Evolutionary conservation across 495 filamentous ascomycete genomes (phyloP).

Genomic region (Podospora comata): DNA sequence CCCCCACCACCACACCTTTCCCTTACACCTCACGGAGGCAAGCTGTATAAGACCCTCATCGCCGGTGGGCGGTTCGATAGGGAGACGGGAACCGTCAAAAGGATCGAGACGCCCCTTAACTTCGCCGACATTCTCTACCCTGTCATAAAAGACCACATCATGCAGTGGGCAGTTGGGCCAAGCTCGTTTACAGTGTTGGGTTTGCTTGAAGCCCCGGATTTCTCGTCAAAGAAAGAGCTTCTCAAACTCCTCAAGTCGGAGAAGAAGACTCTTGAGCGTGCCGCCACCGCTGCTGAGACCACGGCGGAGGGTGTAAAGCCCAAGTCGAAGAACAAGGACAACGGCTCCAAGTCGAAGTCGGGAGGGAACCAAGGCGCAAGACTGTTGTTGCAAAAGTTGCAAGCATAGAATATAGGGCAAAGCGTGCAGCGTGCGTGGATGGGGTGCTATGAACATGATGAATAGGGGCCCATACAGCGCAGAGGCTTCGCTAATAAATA

Average conservation of each 20-base stretch:
- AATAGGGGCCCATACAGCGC: too few relatives aligned
- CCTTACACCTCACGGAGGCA: slow-evolving; percentile 62
- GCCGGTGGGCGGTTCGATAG: slow-evolving; percentile 80
- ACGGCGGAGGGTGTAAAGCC: slow-evolving; percentile 43
- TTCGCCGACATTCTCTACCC: slow-evolving; percentile 79
- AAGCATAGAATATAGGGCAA: slow-evolving; percentile 5
- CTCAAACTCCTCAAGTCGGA: slow-evolving; percentile 61
- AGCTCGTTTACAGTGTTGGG: slow-evolving; percentile 79
- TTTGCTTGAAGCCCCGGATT: slow-evolving; percentile 75
- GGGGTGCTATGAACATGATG: not conserved
- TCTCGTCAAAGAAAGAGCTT: slow-evolving; percentile 62
- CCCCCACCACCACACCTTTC: slow-evolving; percentile 50
- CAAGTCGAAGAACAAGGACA: slow-evolving; percentile 39
- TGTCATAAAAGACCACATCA: slow-evolving; percentile 65
- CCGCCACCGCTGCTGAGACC: slow-evolving; percentile 43
- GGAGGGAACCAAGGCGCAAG: slow-evolving; percentile 29
- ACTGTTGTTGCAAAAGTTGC: slow-evolving; percentile 51
- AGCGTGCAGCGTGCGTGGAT: not conserved
- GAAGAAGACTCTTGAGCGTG: slow-evolving; percentile 49
- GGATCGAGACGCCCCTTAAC: slow-evolving; percentile 68
- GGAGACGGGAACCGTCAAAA: slow-evolving; percentile 61
- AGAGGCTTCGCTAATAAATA: too few relatives aligned
- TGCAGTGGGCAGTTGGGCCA: slow-evolving; percentile 82
- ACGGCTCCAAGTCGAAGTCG: slow-evolving; percentile 40
- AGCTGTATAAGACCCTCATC: slow-evolving; percentile 85